A percentile compares a stretch with the other conserved stretches of the same genome.
These are phyloP conservation scores for Apophysomyces sp. DNA, from an alignment of 371 early-diverging fungal species.

Conservation along the genomic window DNA sequence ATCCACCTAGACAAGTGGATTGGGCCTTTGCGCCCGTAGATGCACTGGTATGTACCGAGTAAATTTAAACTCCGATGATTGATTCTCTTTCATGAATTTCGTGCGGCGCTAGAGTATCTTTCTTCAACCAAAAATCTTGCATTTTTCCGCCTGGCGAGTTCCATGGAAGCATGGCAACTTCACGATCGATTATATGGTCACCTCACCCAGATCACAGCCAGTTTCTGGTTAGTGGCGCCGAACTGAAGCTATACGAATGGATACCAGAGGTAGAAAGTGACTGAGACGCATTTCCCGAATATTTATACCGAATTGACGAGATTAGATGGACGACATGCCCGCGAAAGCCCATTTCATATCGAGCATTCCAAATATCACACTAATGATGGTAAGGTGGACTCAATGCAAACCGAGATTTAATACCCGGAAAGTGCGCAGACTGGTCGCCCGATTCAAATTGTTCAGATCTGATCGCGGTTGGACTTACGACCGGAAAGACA, in stretches of 20 bases:
- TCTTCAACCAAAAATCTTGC: neutral
- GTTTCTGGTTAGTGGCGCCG: slow-evolving; percentile 67
- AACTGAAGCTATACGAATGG: slow-evolving; percentile 70
- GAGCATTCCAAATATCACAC: slow-evolving; percentile 58
- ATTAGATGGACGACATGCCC: slow-evolving; percentile 46
- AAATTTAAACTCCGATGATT: too few relatives aligned
- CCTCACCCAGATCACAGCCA: slow-evolving; percentile 59
- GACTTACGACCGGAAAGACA: slow-evolving; percentile 68
- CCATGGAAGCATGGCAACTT: slow-evolving; percentile 23
- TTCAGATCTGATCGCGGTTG: slow-evolving; percentile 70
- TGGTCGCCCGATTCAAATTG: slow-evolving; percentile 74
- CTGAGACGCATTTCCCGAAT: neutral
- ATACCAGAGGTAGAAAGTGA: slow-evolving; percentile 45
- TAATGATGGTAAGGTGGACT: slow-evolving; percentile 56
- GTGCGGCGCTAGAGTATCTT: too few relatives aligned
- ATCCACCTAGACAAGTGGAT: too few relatives aligned
- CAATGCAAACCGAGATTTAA: neutral
- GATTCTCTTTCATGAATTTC: too few relatives aligned
- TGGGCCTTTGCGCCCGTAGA: too few relatives aligned
- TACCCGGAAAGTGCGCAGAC: slow-evolving; percentile 60
- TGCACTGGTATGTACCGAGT: too few relatives aligned
- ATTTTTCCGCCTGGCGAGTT: too few relatives aligned
- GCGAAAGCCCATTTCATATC: slow-evolving; percentile 55
- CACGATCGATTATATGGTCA: slow-evolving; percentile 59
- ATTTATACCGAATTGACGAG: neutral